Evolutionary conservation across 768 basidiomycete species (phyloP), one percentile per base, ranked within the genome.

Genomic region (Rhizopogon roseolus): DNA sequence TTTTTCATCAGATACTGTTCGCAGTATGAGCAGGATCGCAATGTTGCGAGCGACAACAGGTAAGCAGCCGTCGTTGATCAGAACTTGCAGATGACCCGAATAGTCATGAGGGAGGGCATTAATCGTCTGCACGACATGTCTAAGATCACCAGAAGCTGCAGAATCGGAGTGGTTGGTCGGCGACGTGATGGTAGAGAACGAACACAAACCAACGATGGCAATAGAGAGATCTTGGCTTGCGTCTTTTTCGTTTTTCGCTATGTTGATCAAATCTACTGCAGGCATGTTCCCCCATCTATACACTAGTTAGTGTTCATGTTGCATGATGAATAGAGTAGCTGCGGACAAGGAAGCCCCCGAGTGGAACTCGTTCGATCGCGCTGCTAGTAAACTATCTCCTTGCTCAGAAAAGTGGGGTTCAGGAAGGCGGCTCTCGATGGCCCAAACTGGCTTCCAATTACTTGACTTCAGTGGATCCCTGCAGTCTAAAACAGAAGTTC

Each of bases 121-220:
- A 49, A 80, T 58, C 2, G 75, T 79, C 27, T 60, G 60, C 6
- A 80, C 46, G 16, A 79, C 54, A 50, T 78, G 69, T 34, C 79
- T 71, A 44, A 80, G 66, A 60, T 80, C 79, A 5, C 79, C 79
- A 6, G 79, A 80, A 0, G 76, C 79, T 80, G 43, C 10, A n/a
- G 14, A 14, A 36, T 17, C 11, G 37, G 48, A 10, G 25, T 14
- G n/a, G 16, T 48, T 42, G 42, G 27, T 25, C 14, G 1, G 39
- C 51, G 13, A 45, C 16, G 4, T 36, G 1, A 14, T 7, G 1
- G 8, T 14, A 11, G 6, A 32, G 19, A 3, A 22, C 37, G 25
- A 32, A 2, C 25, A 52, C 66, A 5, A 11, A 68, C 66, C 65
- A 17, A 56, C 59, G 9, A 69, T 64, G 1, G 54, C 57, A 32